Percentiles rank a stretch among this genome's conserved stretches.
phyloP scores from a whole-genome alignment of 1,139 yeast species.

The Keqinozyma sinolaborantium region DNA sequence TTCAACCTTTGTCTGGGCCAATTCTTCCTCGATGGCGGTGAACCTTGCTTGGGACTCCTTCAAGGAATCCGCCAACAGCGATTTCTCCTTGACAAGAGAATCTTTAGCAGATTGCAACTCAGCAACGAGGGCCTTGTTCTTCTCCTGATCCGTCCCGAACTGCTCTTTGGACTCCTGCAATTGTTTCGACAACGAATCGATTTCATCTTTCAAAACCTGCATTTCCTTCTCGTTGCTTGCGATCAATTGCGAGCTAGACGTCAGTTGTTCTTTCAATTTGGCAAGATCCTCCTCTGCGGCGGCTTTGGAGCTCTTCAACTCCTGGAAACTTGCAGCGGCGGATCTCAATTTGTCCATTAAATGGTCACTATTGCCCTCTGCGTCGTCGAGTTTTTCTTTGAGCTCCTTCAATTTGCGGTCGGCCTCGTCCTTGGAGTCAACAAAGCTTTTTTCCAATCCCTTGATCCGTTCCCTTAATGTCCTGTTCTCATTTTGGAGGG shows the following conservation, averaged over 20 bases:
- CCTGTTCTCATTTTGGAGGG: constrained; percentile 19
- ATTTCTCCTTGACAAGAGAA: constrained; percentile 1
- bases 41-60: neutral
- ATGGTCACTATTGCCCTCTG: constrained; percentile 32
- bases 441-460: constrained; percentile 15
- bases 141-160: constrained; percentile 1
- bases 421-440: constrained; percentile 9
- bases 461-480: constrained; percentile 20
- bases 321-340: constrained; percentile 45
- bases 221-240: neutral
- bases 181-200: constrained; percentile 3
- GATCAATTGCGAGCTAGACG: neutral
- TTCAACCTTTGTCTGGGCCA: constrained; percentile 1
- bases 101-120: constrained; percentile 3
- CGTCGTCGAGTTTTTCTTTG: constrained; percentile 21
- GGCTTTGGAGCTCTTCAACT: constrained; percentile 24
- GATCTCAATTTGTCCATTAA: constrained; percentile 43
- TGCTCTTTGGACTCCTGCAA: constrained; percentile 3
- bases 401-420: constrained; percentile 17
- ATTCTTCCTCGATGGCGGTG: neutral
- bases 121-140: constrained; percentile 1
- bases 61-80: neutral
- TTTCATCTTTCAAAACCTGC: neutral
- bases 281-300: constrained; percentile 13
- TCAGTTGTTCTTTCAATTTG: constrained; percentile 2